A percentile compares a stretch with the other conserved stretches of the same genome.
Evolutionary conservation across 1,139 yeast genomes (phyloP).

Genomic region (Blastobotrys ciferrii): DNA sequence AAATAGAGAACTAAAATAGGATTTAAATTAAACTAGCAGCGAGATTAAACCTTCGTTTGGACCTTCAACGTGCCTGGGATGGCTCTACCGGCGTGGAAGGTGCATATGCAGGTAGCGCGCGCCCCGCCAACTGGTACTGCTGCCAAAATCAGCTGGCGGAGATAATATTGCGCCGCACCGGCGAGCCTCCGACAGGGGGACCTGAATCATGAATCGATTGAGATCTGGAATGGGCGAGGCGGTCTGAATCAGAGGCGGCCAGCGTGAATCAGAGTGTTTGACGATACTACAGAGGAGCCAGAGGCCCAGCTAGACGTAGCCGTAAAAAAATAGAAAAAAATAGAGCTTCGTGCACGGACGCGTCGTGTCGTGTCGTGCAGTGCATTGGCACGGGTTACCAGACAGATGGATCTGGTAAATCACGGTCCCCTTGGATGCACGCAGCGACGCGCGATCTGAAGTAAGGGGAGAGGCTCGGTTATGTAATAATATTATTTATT

Average conservation of each 20-base stretch:
- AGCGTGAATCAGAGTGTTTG: not conserved
- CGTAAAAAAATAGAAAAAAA: no score
- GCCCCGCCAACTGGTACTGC: not conserved
- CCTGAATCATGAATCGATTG: not conserved
- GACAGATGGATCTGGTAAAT: not conserved
- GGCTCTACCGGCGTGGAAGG: not conserved
- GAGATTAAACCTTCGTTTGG: no score
- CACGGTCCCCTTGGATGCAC: not conserved
- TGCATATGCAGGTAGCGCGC: not conserved
- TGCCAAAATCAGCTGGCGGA: not conserved
- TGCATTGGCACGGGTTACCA: not conserved
- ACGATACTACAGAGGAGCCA: no score
- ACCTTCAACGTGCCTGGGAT: not conserved
- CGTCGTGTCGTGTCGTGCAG: no score
- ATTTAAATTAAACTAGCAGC: no score
- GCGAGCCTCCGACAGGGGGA: not conserved
- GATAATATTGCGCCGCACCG: not conserved
- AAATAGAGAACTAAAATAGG: not conserved
- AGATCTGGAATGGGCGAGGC: not conserved
- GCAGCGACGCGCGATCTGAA: slow-evolving; percentile 4
- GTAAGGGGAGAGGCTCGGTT: slow-evolving; percentile 1
- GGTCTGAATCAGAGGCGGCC: not conserved
- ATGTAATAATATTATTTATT: slow-evolving; percentile 3
- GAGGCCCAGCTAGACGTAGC: no score
- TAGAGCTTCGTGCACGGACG: no score